phyloP scores from a whole-genome alignment of 169 alveolate species.

The Perkinsus chesapeaki region DNA sequence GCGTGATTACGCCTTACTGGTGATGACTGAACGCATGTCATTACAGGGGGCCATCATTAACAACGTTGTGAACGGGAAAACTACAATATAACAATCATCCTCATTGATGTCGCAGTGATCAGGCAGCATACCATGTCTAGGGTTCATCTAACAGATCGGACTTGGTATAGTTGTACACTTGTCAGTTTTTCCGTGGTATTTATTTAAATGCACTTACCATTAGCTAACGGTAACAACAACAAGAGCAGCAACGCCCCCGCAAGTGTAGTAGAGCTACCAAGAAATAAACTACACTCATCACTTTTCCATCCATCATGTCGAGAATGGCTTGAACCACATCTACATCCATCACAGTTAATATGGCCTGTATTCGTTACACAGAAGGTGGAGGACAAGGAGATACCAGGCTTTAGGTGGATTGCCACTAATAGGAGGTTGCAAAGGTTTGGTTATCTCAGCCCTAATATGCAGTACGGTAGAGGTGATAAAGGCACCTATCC shows the following conservation, averaged over 20 bases:
- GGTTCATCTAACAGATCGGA: no score
- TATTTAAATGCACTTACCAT: no score
- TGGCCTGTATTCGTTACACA: neutral
- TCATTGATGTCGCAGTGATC: no score
- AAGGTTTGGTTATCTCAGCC: neutral
- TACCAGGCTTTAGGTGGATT: neutral
- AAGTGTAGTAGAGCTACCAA: neutral
- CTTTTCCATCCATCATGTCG: neutral
- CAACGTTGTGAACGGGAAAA: no score
- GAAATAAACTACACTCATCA: neutral
- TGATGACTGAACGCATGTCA: no score
- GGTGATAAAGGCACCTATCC: neutral
- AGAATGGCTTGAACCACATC: neutral
- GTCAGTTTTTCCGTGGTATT: no score
- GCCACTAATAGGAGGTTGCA: neutral
- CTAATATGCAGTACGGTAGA: neutral
- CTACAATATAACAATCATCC: no score
- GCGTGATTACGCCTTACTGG: no score
- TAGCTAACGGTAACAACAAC: no score
- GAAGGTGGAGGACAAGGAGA: neutral
- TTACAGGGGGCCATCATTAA: no score
- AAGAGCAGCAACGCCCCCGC: neutral
- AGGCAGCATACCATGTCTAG: no score
- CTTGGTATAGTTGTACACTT: no score
- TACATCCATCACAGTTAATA: neutral